Conservation (phyloP, 495 filamentous ascomycete species). For the Penicillium flavigenum region DNA sequence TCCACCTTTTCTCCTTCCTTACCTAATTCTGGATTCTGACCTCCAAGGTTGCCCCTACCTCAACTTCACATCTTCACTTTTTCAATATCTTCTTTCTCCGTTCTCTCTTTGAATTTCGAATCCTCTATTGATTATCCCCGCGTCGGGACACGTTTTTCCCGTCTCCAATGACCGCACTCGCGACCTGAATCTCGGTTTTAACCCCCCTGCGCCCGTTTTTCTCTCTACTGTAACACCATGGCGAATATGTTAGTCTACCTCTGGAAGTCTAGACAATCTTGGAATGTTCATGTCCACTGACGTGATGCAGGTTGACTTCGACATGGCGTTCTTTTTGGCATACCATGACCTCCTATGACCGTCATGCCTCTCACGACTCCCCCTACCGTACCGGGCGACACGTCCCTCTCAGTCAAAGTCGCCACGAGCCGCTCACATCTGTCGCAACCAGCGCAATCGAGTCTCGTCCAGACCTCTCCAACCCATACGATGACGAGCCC, state of each 20-base stretch:
- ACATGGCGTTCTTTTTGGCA: conserved; percentile 88
- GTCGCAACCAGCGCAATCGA: conserved; percentile 75
- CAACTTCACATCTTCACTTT: not conserved
- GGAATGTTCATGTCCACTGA: conserved; percentile 11
- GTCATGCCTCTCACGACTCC: conserved; percentile 82
- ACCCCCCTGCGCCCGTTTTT: conserved; percentile 5
- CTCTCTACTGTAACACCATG: conserved; percentile 23
- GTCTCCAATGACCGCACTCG: conserved; percentile 8
- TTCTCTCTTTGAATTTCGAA: not conserved
- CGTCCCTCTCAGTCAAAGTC: conserved; percentile 70
- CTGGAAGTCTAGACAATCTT: not conserved
- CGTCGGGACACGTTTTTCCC: conserved; percentile 4
- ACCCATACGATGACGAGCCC: conserved; percentile 70
- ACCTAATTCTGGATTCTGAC: conserved; percentile 15
- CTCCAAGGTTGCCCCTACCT: conserved; percentile 5
- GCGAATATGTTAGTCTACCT: conserved; percentile 28
- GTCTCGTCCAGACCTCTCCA: conserved; percentile 71
- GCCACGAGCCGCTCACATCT: conserved; percentile 71
- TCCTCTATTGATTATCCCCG: not conserved
- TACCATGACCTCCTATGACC: conserved; percentile 79
- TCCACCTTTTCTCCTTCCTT: conserved; percentile 17
- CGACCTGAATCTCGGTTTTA: conserved; percentile 5
- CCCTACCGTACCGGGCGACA: conserved; percentile 81
- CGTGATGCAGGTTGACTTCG: conserved; percentile 53
- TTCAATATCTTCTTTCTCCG: conserved; percentile 5